Evolutionary conservation across 2,329 filamentous ascomycete species (phyloP).

Genomic region (Monosporascus sp.): DNA sequence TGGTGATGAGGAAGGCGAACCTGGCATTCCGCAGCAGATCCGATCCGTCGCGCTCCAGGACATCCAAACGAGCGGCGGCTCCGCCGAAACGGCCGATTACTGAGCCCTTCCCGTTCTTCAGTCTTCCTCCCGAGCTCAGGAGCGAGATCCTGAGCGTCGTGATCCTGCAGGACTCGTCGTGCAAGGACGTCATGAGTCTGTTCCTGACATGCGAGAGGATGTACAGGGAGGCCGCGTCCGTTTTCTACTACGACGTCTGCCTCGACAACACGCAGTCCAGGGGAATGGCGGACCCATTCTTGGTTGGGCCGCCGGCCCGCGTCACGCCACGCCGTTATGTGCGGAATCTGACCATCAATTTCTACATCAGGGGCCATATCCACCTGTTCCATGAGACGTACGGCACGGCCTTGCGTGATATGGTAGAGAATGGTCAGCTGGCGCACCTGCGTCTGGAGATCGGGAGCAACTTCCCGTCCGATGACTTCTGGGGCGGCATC

Average conservation of each 20-base stretch:
- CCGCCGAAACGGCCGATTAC: not conserved
- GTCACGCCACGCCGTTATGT: constrained; percentile 21
- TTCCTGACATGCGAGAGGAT: not conserved
- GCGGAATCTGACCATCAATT: constrained; percentile 17
- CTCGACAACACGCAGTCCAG: constrained; percentile 15
- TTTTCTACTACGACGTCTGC: constrained; percentile 22
- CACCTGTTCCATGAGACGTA: constrained; percentile 15
- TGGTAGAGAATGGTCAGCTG: constrained; percentile 19
- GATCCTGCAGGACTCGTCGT: constrained; percentile 8
- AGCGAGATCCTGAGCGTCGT: constrained; percentile 15
- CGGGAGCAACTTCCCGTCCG: constrained; percentile 15
- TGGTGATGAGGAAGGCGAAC: no score
- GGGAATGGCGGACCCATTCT: constrained; percentile 12
- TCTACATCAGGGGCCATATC: constrained; percentile 17
- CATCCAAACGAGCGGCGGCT: not conserved
- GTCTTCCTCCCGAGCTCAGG: constrained; percentile 23
- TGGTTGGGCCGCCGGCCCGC: constrained; percentile 10
- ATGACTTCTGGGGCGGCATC: constrained; percentile 21
- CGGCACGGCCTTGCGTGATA: constrained; percentile 15
- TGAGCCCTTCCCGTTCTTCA: constrained; percentile 19
- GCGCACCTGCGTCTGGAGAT: constrained; percentile 17
- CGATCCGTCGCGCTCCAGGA: no score
- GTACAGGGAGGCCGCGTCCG: constrained; percentile 20
- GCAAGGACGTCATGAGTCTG: constrained; percentile 6
- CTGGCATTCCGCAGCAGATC: no score